These are phyloP conservation scores for Neofusicoccum kwambonambiense DNA, from an alignment of 2,329 filamentous ascomycete species.

Conservation along the genomic window DNA sequence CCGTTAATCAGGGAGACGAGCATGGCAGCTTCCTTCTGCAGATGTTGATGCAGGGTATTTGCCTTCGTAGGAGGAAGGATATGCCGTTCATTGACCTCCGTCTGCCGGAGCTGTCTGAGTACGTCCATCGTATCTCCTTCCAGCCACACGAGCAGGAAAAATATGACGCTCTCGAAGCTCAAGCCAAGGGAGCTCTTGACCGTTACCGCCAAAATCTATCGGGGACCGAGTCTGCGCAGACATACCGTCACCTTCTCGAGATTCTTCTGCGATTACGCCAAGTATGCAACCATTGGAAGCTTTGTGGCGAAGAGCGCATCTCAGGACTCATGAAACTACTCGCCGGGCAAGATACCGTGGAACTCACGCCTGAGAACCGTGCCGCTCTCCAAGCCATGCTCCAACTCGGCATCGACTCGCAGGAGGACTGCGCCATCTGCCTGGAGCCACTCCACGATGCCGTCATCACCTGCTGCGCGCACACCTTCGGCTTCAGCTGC, in stretches of 20 bases:
- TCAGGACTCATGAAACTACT: conserved; percentile 68
- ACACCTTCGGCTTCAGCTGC: conserved; percentile 73
- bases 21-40: conserved; percentile 73
- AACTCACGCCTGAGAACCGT: conserved; percentile 69
- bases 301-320: conserved; percentile 70
- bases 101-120: conserved; percentile 64
- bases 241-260: conserved; percentile 81
- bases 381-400: conserved; percentile 72
- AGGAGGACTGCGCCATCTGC: conserved; percentile 82
- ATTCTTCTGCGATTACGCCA: conserved; percentile 77
- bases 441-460: conserved; percentile 69
- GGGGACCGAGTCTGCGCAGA: conserved; percentile 63
- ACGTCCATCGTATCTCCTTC: conserved; percentile 64
- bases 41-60: conserved; percentile 72
- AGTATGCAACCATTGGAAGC: conserved; percentile 81
- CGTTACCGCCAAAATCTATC: conserved; percentile 77
- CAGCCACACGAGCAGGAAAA: conserved; percentile 62
- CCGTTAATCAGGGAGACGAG: conserved; percentile 57
- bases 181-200: conserved; percentile 70
- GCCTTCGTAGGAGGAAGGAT: conserved; percentile 79
- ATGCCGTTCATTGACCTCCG: conserved; percentile 77
- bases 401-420: conserved; percentile 72
- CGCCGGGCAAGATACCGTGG: conserved; percentile 65
- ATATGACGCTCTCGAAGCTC: conserved; percentile 65
- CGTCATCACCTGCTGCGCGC: conserved; percentile 82